Evolutionary conservation across 306 rosid genomes (phyloP).

Genomic region (Hippophae tibetana): DNA sequence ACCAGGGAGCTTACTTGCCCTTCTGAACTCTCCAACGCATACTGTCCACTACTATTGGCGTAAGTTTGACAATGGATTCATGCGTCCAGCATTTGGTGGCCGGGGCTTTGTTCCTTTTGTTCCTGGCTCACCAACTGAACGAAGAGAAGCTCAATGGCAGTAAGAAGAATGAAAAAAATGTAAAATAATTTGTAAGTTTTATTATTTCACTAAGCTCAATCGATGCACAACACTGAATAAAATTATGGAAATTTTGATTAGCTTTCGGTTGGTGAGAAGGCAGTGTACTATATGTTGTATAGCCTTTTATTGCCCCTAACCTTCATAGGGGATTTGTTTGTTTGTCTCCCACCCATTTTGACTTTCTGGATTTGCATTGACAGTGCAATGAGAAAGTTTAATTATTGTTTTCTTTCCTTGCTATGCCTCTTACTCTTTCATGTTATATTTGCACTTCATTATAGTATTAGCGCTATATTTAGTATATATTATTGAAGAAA

Average conservation of each 20-base stretch:
- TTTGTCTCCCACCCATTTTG: no score
- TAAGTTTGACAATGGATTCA: constrained; percentile 66
- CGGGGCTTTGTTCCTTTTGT: constrained; percentile 80
- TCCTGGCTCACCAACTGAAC: constrained; percentile 53
- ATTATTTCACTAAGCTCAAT: constrained; percentile 2
- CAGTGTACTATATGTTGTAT: constrained; percentile 12
- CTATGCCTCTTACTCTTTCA: no score
- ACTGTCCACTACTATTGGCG: constrained; percentile 87
- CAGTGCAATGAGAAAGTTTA: no score
- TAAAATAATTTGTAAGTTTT: constrained; percentile 21
- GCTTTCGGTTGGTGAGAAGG: constrained; percentile 20
- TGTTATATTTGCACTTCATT: no score
- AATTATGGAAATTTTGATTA: constrained; percentile 13
- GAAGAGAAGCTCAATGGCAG: constrained; percentile 29
- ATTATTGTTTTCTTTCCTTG: no score
- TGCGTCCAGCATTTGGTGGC: constrained; percentile 97
- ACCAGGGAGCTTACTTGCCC: constrained; percentile 59
- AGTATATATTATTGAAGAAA: no score
- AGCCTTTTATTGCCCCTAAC: no score
- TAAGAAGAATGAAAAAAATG: constrained; percentile 27
- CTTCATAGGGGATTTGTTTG: no score
- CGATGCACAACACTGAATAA: constrained; percentile 8
- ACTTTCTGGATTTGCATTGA: no score
- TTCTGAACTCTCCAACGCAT: constrained; percentile 67
- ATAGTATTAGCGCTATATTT: no score